Base-by-base conservation (phyloP, 768 basidiomycete genomes). In the Lepiota subincarnata region DNA sequence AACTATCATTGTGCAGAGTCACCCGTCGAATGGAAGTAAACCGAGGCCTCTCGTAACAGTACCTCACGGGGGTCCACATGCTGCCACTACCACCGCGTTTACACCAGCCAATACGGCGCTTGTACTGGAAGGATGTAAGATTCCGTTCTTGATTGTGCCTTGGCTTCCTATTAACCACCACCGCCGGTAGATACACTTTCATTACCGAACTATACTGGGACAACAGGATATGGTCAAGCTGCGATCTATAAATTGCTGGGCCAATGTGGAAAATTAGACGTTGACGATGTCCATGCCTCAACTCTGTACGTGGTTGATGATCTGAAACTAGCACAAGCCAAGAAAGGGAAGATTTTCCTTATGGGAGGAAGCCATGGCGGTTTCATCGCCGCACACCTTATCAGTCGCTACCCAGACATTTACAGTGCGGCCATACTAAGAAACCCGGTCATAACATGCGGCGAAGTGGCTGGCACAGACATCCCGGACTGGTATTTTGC, bases 281-380 rank as follows among this genome's bases (percentile, higher is more conserved):
- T 89, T 12, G 71, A 75, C 37, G 86, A 87, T 47, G 85, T 83
- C 55, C 76, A 84, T 14, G 78, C 74, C 6, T 74, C 82, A 1
- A 73, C 77, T 2, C 63, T 70, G 18, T 72, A 82, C 55, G 75
- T 88, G 39, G 67, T 83, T 28, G 60, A 67, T 12, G 53, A 48
- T 37, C 64, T 76, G 3, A 79, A 79, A 0, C 65, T 87, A 1
- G 76, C 83, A 0, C 67, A 71, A 39, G 62, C 72, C 12, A 79
- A 76, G 0, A 66, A 67, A 13, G 81, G 79, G 6, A 79, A 77
- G 56, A 76, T 81, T 47, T 72, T 86, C 26, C 62, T 87, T 1
- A 69, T 69, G 47, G 87, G 87, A 4, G 87, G 87, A 37, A 84
- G 81, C 42, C 88, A 90, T 55, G 86, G 86, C 0, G 87, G 87